Evolutionary conservation across 192 early-diverging fungal genomes (phyloP), one percentile per base, ranked within the genome.

Genomic region (Chytriomyces sp.): DNA sequence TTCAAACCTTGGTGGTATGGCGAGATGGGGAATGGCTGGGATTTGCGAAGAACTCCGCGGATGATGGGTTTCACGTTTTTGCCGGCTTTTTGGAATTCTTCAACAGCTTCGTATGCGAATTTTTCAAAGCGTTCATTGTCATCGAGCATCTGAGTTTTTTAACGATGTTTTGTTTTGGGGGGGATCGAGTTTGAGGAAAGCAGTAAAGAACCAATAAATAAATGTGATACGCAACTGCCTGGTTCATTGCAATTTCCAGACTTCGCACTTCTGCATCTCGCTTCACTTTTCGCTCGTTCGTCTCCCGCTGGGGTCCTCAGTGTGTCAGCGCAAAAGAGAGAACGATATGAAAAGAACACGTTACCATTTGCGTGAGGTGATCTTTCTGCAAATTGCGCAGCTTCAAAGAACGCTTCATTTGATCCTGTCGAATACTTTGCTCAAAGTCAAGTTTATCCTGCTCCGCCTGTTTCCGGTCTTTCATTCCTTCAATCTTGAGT

Each of bases 1-100:
- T 71, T 50, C 16, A 57, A 20, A 3, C 53, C 53, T 23, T 59
- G 20, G 49, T 24, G 23, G 50, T 71, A 44, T 2, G 69, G 20
- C 9, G 49, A 57, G 23, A 48, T 10, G 20, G 69, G 69, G 57
- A 71, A 71, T 59, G 69, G 69, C 5, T 57, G 50, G 8, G 69
- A 50, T 35, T 67, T 53, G 63, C 64, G 49, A 3, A 67, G 45
- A 7, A 67, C 63, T 16, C 77, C 72, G 45, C 74, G 47, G 24
- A 84, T 26, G 43, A 86, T 70, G 5, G 85, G 85, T 3, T 23
- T 65, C 4, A 82, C 77, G 64, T 86, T 80, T 64, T 77, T 82
- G 6, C 82, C 81, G 23, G 66, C 70, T n/a, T 11, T 50, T 24
- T 57, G 24, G 79, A 83, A 86, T 62, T 82, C 72, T 5, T 72